phyloP scores from a whole-genome alignment of 2,329 filamentous ascomycete genomes.

The Westerdykella sp. region DNA sequence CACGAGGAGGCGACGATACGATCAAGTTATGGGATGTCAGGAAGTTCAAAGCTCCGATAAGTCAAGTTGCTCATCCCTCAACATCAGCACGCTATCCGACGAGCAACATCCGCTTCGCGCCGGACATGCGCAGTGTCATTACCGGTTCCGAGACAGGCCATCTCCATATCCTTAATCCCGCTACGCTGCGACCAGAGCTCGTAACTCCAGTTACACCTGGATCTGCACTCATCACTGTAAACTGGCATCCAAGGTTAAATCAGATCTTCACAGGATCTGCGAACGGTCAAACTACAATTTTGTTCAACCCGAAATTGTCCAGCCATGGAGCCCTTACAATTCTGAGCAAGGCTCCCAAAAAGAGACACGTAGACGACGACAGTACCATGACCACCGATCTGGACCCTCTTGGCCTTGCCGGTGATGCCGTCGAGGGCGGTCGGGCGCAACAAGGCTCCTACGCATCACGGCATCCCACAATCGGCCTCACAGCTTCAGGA shows the following conservation, averaged over 20 bases:
- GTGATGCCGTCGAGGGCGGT: slow-evolving; percentile 62
- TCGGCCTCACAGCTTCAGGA: slow-evolving; percentile 73
- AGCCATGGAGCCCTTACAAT: slow-evolving; percentile 75
- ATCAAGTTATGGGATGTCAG: slow-evolving; percentile 97
- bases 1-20: slow-evolving; percentile 80
- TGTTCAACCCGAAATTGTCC: slow-evolving; percentile 85
- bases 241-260: slow-evolving; percentile 93
- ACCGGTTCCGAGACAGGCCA: slow-evolving; percentile 82
- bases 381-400: slow-evolving; percentile 66
- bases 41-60: slow-evolving; percentile 87
- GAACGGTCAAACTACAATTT: slow-evolving; percentile 80
- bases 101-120: slow-evolving; percentile 83
- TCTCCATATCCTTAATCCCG: slow-evolving; percentile 88
- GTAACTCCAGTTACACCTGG: slow-evolving; percentile 85
- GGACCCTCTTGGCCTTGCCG: slow-evolving; percentile 74
- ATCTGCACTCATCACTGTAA: slow-evolving; percentile 72
- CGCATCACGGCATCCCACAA: slow-evolving; percentile 58
- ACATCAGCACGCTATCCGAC: slow-evolving; percentile 79
- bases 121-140: slow-evolving; percentile 74
- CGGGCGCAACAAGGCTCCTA: slow-evolving; percentile 51
- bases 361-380: slow-evolving; percentile 91
- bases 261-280: slow-evolving; percentile 93
- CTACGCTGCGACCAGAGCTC: slow-evolving; percentile 76
- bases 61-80: slow-evolving; percentile 69
- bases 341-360: slow-evolving; percentile 90